Evolutionary conservation across 1,139 yeast species (phyloP), one percentile per base, ranked within the genome.

Genomic region (Ogataea hybrid): DNA sequence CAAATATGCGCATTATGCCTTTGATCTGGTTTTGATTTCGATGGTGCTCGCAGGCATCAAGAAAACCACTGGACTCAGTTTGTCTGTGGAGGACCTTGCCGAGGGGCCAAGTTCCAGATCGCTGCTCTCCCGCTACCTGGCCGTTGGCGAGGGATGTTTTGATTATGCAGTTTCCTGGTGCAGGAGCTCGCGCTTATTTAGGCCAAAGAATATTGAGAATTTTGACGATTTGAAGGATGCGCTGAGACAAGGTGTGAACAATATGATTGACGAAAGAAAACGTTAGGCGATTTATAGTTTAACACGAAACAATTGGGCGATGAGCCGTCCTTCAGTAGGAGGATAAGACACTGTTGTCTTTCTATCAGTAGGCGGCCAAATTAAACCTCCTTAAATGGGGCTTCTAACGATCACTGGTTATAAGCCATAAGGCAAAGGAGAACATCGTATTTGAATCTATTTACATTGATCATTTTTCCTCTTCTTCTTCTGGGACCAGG

Each of bases 401-500:
- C 35, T 39, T 29, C 27, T 27, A 33, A 21, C 25, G 37, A 8
- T 21, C 15, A 39, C 21, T 34, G 34, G 28, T 22, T 37, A 23
- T 40, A 36, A 28, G 43, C 54, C 43, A 45, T 42, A 51, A 48
- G 55, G 55, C 55, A 51, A 37, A 33, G 47, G 53, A 46, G 33
- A 18, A 49, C 50, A 49, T 28, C 21, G 15, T n/a, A 14, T 12
- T 28, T 28, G 17, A 20, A 16, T 21, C 15, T 31, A 37, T 37
- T n/a, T 37, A 32, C 21, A 36, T 18, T n/a, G 9, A 36, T 32
- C 34, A 37, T 36, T 37, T 36, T 27, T 52, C 69, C 28, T 68
- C 75, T 27, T 69, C 77, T 46, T 82, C 90, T 59, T 81, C 87
- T 11, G 95, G 90, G 27, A 88, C 80, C 50, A 92, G 75, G 35